Conservation (phyloP, 164 flowering plant genomes). For the Protea cynaroides region DNA sequence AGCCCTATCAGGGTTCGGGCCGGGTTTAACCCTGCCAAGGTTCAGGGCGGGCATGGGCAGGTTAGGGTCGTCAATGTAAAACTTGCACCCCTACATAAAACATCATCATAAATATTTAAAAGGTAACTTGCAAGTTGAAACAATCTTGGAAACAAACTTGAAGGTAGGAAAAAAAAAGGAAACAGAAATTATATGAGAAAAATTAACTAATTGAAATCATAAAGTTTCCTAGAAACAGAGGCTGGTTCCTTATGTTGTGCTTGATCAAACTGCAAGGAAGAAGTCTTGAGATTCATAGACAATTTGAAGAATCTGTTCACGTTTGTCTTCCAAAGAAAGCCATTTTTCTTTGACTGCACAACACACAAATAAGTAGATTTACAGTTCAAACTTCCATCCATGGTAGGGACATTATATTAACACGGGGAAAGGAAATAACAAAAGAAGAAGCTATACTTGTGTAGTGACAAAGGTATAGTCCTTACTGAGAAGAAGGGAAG, state of each 20-base stretch:
- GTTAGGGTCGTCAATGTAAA: too few species aligned
- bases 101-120: too few species aligned
- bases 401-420: too few species aligned
- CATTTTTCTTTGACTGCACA: conserved; percentile 84
- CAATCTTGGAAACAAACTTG: neutral
- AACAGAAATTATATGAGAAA: neutral
- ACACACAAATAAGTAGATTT: conserved; percentile 3
- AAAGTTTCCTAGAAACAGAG: neutral
- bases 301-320: conserved; percentile 90
- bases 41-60: too few species aligned
- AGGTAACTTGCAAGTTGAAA: neutral
- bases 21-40: too few species aligned
- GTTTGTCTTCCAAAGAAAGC: conserved; percentile 95
- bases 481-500: too few species aligned
- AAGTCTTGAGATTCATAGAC: conserved; percentile 90
- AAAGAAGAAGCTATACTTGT: too few species aligned
- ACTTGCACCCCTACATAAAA: too few species aligned
- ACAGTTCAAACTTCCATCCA: neutral
- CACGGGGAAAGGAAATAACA: too few species aligned
- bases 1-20: too few species aligned
- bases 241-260: neutral
- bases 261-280: conserved; percentile 16
- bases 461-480: too few species aligned
- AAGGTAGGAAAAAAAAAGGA: neutral
- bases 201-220: too few species aligned